Conservation (phyloP, 805 yeast species). For the Spathaspora arborariae region DNA sequence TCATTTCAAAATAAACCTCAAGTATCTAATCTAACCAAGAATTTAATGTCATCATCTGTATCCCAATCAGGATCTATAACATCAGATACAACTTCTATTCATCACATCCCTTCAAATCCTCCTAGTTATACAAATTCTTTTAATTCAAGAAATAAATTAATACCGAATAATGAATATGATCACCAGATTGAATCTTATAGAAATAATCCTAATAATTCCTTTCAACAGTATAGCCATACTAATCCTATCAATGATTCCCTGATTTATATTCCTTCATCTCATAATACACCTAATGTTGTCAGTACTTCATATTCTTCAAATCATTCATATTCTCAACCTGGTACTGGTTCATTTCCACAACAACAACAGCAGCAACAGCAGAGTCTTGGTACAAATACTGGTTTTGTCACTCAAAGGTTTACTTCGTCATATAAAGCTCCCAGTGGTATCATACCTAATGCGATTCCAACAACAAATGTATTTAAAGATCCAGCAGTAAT, state of each 20-base stretch:
- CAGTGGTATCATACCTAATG: conserved; percentile 21
- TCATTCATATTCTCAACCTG: conserved; percentile 26
- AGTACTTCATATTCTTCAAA: conserved; percentile 41
- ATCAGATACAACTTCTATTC: conserved; percentile 9
- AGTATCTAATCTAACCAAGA: conserved; percentile 31
- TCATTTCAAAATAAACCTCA: conserved; percentile 9
- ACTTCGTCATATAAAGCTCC: conserved; percentile 10
- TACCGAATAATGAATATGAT: background rate
- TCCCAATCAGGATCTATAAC: conserved; percentile 3
- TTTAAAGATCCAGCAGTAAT: conserved; percentile 43
- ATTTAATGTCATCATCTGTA: conserved; percentile 17
- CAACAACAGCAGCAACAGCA: no score
- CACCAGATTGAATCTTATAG: background rate
- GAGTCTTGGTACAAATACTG: conserved; percentile 1
- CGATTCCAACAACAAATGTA: conserved; percentile 54
- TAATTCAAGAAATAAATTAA: background rate
- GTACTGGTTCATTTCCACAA: conserved; percentile 17
- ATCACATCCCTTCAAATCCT: conserved; percentile 9
- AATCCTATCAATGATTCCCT: conserved; percentile 11
- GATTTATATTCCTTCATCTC: conserved; percentile 38
- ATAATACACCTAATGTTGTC: conserved; percentile 41
- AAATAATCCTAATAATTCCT: background rate
- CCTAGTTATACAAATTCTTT: background rate
- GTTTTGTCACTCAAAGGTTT: conserved; percentile 10
- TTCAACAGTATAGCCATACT: conserved; percentile 3